Base-by-base conservation (phyloP, 2,329 filamentous ascomycete species). In the Sporothrix phasma region DNA sequence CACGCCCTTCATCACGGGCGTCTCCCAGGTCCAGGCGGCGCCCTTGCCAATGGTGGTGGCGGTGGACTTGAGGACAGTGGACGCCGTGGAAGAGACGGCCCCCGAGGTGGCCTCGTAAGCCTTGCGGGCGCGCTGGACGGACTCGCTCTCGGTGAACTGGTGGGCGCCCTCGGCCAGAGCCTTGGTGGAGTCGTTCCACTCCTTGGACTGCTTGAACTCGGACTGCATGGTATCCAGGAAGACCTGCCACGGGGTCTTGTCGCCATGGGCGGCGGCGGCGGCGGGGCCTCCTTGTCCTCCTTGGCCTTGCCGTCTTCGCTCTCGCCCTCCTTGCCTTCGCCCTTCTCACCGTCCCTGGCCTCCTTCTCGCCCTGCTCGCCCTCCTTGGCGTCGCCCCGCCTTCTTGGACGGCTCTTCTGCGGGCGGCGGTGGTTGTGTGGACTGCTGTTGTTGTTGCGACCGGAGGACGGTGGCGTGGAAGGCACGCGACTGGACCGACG, bases 131-230 rank as follows among this genome's bases (percentile, higher is more conserved):
- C 86, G 86, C 72, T 91, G 88, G 17, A 99, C 90, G 19, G 88
- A 89, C 73, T 97, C 92, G 72, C 92, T 97, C 77, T 97, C 93
- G 37, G 88, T 88, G 73, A 99, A 94, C 71, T 97, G 87, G 73
- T 96, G 88, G 19, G 93, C 91, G 5, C 89, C 90, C 58, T 90
- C 90, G 19, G 90, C 89, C 47, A 99, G 84, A 69, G 94, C 90
- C 79, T 99, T 97, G 47, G 93, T 99, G 49, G 91, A 96, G 73
- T 99, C 94, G 73, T 99, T 96, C 94, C 94, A 99, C 75, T 99
- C 94, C 74, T 97, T 96, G 17, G 92, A 97, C 61, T 91, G 89
- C 76, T 97, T 92, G 78, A 99, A 96, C 77, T 99, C 94, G 64
- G 82, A 83, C 75, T 90, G 86, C 77, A 99, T 85, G n/a, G 94